Evolutionary conservation across 2,329 filamentous ascomycete species (phyloP), one percentile per base, ranked within the genome.

Genomic region (Colletotrichum acutatum): DNA sequence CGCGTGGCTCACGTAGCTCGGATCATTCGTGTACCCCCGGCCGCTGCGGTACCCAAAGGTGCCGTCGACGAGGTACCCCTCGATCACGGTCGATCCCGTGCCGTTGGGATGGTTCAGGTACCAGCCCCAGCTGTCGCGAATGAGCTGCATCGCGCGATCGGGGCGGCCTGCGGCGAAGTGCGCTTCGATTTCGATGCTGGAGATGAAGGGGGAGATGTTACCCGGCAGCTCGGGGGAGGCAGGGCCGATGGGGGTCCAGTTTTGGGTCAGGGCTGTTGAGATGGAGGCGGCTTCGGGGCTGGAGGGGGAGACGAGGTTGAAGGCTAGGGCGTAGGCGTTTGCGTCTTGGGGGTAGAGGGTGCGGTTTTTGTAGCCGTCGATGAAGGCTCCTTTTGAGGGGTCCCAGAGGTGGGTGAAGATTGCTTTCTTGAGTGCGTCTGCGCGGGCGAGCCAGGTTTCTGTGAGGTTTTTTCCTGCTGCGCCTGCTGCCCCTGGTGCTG

Each of bases 41-140:
- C 85, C 81, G 37, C 82, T 83, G 2, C 89, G 83, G 76, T 92
- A 92, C 2, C 86, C 88, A 74, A 89, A 92, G 0, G 83, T 86
- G 3, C 89, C 89, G 74, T 91, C 85, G 0, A 78, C 79, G 1
- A 89, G 82, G 71, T 90, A 91, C 0, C 90, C 90, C 78, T 92
- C 90, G 30, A 91, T 85, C 24, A 89, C 85, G 0, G 90, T 91
- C 54, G 85, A 88, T 68, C 86, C 82, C 0, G 90, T 91, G n/a
- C 89, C 89, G 74, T 89, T 86, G 1, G 86, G 84, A 71, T 90
- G 85, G 71, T 86, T 83, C 19, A 90, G 80, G 75, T 91, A 91
- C 88, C 88, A 90, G 12, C 90, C 90, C 90, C 90, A 92, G 61
- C 83, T 84, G 9, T 81, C 81, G 6, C 89, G 86, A 37, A 91